A percentile compares a stretch with the other conserved stretches of the same genome.
These are phyloP conservation scores for Actinidia arguta DNA, from an alignment of 179 eudicot genomes.

Conservation along the genomic window DNA sequence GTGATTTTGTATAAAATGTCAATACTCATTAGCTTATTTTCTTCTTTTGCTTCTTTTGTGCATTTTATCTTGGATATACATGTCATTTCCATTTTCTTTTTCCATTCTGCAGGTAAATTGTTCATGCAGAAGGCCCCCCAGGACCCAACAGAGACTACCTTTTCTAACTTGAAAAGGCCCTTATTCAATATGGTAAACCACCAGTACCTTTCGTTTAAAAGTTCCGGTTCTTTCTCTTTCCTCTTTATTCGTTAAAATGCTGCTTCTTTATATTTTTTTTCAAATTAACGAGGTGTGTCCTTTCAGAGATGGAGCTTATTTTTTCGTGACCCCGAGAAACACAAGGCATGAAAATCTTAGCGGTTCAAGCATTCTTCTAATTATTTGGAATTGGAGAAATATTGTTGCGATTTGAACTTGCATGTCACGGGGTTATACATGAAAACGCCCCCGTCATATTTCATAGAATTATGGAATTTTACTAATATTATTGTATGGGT, in stretches of 20 bases:
- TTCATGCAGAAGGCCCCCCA: constrained; percentile 85
- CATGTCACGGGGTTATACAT: not conserved
- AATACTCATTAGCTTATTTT: no score
- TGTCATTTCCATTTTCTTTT: not conserved
- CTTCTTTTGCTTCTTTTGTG: not conserved
- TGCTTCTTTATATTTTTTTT: not conserved
- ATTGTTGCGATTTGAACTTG: not conserved
- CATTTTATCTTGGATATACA: not conserved
- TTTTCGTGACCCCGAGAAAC: not conserved
- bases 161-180: constrained; percentile 88
- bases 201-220: not conserved
- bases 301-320: constrained; percentile 28
- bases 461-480: not conserved
- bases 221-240: no score
- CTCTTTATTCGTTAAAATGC: not conserved
- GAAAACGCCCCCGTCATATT: not conserved
- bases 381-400: not conserved
- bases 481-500: not conserved
- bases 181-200: constrained; percentile 60
- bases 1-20: no score
- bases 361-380: not conserved
- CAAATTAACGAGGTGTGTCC: constrained; percentile 77
- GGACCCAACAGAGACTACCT: constrained; percentile 97
- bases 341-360: not conserved
- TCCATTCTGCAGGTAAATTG: constrained; percentile 70